Base-by-base conservation (phyloP, 495 filamentous ascomycete genomes). In the Neurospora sp. region DNA sequence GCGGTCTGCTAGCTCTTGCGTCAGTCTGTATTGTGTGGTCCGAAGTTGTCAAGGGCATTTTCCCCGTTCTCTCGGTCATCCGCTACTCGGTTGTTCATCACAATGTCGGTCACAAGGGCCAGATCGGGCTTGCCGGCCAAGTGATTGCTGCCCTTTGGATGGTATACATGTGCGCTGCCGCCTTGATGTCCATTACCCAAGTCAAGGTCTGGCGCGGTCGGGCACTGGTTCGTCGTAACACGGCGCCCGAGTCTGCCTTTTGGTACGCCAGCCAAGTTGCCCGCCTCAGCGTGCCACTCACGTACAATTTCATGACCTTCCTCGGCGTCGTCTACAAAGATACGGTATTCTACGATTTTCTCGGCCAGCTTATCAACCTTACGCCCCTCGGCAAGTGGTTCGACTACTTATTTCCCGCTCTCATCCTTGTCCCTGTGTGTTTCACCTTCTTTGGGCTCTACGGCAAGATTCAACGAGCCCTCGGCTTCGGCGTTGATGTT, bases 231-330 rank as follows among this genome's bases (percentile, higher is more conserved):
- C 90, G 88, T 68, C 90, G 96, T 72, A 94, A 94, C 75, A 99
- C 96, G 0, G 95, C 95, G 70, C 90, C 89, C 41, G 95, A 97
- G 79, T 93, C 90, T 69, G 96, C 96, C 4, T 95, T 94, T 73
- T 99, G 96, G 93, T 99, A 97, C 81, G 90, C 93, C 10, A 89
- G 90, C 39, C 92, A 97, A 75, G 92, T 97, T 38, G 94, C 96
- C 9, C 90, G 92, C 70, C 87, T 99, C 40, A 96, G 92, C 40
- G 94, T 98, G 5, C 96, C 96, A 3, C 86, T 98, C 20, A 90
- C 93, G 22, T 98, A 96, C 86, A 98, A 99, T 80, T 98, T 99
- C 78, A 87, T 97, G 79, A 97, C 94, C 4, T 94, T 98, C 75
- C 79, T 97, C 22, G 90, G 91, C 8, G 86, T 82, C 31, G 82